A percentile compares a stretch with the other conserved stretches of the same genome.
phyloP scores from a whole-genome alignment of 306 rosid species.

The Arachis stenosperma region DNA sequence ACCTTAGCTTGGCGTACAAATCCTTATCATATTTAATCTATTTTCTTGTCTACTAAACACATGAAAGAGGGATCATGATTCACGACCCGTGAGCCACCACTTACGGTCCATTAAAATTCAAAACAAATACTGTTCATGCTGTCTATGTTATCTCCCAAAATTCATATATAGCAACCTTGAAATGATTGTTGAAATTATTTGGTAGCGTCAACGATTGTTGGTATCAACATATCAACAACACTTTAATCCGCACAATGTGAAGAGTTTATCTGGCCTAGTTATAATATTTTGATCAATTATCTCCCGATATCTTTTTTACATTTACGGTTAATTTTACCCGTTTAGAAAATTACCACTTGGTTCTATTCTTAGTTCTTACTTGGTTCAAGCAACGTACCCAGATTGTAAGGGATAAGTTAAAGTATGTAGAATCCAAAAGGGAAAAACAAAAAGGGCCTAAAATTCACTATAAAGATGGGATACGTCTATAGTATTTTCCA shows the following conservation, averaged over 20 bases:
- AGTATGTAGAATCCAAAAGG: neutral
- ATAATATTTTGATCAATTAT: neutral
- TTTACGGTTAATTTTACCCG: neutral
- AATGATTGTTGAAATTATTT: neutral
- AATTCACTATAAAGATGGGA: neutral
- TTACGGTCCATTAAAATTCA: too few relatives aligned
- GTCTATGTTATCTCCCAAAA: neutral
- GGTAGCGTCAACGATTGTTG: neutral
- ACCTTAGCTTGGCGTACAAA: neutral
- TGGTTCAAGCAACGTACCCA: neutral
- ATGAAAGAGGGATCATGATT: conserved; percentile 1
- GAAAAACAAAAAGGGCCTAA: neutral
- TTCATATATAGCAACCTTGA: neutral
- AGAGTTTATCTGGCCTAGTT: too few relatives aligned
- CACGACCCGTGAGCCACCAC: conserved; percentile 4
- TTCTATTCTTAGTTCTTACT: neutral
- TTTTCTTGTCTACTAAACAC: neutral
- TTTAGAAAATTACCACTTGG: neutral
- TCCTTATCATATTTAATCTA: neutral
- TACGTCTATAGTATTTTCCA: too few relatives aligned
- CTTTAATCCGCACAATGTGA: too few relatives aligned
- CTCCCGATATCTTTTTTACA: neutral
- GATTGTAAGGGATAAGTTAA: neutral
- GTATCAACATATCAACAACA: too few relatives aligned
- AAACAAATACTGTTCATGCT: conserved; percentile 33